Evolutionary conservation across 192 early-diverging fungal species (phyloP), one percentile per base, ranked within the genome.

Genomic region (Tieghemiomyces parasiticus): DNA sequence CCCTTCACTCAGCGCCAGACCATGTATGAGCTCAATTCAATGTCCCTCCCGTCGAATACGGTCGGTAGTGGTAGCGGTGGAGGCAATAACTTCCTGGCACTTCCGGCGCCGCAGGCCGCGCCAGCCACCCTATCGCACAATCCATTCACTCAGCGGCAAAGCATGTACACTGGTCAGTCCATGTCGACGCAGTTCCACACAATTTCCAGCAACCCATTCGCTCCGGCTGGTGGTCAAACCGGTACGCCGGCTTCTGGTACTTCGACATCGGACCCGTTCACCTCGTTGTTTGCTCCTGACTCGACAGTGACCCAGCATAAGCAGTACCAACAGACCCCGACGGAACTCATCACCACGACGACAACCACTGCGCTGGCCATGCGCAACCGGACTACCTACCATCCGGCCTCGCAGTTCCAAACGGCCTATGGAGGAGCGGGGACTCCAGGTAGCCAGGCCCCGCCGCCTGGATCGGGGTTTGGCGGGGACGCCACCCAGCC

Each of bases 1-100:
- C 73, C 73, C 30, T 74, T 74, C 56, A 48, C 62, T 20, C 69
- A 71, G 63, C 73, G 73, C 24, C 73, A 74, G 63, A 71, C 73
- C 13, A 69, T 74, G 66, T 74, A 71, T 31, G 34, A n/a, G n/a
- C n/a, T n/a, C n/a, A n/a, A n/a, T n/a, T n/a, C n/a, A n/a, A n/a
- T n/a, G n/a, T n/a, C n/a, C n/a, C n/a, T n/a, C n/a, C n/a, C n/a
- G n/a, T n/a, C n/a, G n/a, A n/a, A n/a, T n/a, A n/a, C n/a, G n/a
- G n/a, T n/a, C n/a, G n/a, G n/a, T n/a, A n/a, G n/a, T n/a, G n/a
- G n/a, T n/a, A n/a, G n/a, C n/a, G n/a, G n/a, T n/a, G n/a, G n/a
- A n/a, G n/a, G n/a, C n/a, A n/a, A n/a, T n/a, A n/a, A n/a, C n/a
- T n/a, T n/a, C n/a, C n/a, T n/a, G n/a, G n/a, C n/a, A n/a, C n/a